Evolutionary conservation across 2,329 filamentous ascomycete species (phyloP), one percentile per base, ranked within the genome.

Genomic region (Aspergillus sclerotialis): DNA sequence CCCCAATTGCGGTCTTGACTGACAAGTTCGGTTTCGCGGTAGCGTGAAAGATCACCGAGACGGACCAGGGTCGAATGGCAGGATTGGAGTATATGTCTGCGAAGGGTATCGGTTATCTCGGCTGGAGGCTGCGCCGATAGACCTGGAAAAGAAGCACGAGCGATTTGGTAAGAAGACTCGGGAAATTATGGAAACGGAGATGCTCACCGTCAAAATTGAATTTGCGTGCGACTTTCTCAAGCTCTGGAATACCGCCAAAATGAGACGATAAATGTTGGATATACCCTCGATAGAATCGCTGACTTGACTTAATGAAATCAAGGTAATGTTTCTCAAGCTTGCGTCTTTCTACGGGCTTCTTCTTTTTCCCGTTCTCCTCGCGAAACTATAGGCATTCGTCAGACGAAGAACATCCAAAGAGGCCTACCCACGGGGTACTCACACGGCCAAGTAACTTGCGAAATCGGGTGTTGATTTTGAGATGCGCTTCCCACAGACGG

Each of bases 21-120:
- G 39, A 81, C 78, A 38, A 85, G 69, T 53, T 90, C 84, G 35
- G 71, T 73, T 48, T 78, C 77, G 40, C 89, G 81, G 62, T 95
- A 98, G 43, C 92, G 80, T 32, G 85, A 85, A 30, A 98, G 72
- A 58, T 98, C 92, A 21, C 92, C 92, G 7, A 96, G 75, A 45
- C 83, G 86, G 39, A 95, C 81, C 36, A 96, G 70, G 4, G 84
- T 87, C 36, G 80, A 76, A 63, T 94, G 84, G 56, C 85, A 94
- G 3, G 86, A 88, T 36, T 72, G 66, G 26, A 86, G 68, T 37
- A 93, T 75, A 43, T 72, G 64, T n/a, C 65, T 58, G 39, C 72
- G 72, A 32, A 85, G 60, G 9, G 71, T 55, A 29, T 68, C 49
- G 28, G 72, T 59, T 37, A 70, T 61, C 45, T 67, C 58, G 41